Percentiles rank a stretch among this genome's conserved stretches.
These are phyloP conservation scores for Dichomitus squalens DNA, from an alignment of 1,284 basidiomycete genomes.

Conservation along the genomic window DNA sequence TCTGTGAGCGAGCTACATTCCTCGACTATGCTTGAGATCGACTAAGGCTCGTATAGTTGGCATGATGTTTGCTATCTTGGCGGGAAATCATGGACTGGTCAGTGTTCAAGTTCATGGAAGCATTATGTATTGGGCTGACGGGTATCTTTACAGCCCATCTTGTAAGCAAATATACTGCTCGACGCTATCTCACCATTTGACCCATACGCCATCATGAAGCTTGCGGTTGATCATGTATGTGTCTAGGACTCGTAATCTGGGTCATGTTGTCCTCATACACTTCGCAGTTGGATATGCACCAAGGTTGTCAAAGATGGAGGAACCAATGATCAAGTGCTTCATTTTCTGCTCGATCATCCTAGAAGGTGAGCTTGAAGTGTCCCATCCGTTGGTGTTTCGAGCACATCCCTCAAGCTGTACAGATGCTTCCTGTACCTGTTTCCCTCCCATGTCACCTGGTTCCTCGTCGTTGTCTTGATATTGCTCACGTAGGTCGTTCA, in stretches of 20 bases:
- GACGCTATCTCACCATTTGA: neutral
- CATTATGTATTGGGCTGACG: neutral
- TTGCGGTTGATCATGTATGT: slow-evolving; percentile 28
- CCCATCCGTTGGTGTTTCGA: neutral
- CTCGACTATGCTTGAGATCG: neutral
- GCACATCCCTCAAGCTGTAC: neutral
- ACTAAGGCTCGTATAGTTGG: slow-evolving; percentile 36
- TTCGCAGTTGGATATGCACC: slow-evolving; percentile 47
- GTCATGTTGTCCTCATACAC: neutral
- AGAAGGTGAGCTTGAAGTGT: slow-evolving; percentile 44
- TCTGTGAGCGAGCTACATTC: slow-evolving; percentile 37
- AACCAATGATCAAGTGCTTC: slow-evolving; percentile 59
- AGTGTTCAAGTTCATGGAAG: slow-evolving; percentile 21
- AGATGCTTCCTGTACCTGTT: slow-evolving; percentile 87
- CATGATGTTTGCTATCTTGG: slow-evolving; percentile 51
- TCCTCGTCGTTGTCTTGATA: slow-evolving; percentile 56
- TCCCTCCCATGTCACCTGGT: slow-evolving; percentile 85
- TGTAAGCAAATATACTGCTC: slow-evolving; percentile 30
- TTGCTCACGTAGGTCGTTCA: slow-evolving; percentile 48
- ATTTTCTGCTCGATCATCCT: slow-evolving; percentile 84
- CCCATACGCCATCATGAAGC: slow-evolving; percentile 4
- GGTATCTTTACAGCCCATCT: slow-evolving; percentile 36
- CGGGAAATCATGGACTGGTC: slow-evolving; percentile 57
- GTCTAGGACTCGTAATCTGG: neutral
- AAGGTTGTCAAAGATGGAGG: slow-evolving; percentile 51